Evolutionary conservation across 129 eudicot genomes (phyloP).

Genomic region (Calendula officinalis): DNA sequence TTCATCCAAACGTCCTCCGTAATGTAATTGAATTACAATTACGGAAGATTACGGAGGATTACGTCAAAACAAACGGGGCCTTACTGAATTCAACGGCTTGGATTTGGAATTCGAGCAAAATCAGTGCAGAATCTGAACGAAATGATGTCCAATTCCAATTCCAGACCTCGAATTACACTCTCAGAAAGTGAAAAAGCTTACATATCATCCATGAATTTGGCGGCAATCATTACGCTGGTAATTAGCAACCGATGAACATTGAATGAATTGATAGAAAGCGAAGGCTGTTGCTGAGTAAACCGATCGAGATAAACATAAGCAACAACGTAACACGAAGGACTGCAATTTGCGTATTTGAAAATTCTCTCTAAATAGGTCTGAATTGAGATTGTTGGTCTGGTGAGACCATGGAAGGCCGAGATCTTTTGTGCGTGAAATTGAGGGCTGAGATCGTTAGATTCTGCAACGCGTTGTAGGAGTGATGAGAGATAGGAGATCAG

Average conservation of each 20-base stretch:
- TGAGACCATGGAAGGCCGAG: slow-evolving; percentile 73
- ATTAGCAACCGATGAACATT: slow-evolving; percentile 87
- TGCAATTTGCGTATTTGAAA: slow-evolving; percentile 87
- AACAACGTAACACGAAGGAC: slow-evolving; percentile 80
- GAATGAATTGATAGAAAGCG: slow-evolving; percentile 60
- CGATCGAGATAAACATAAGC: slow-evolving; percentile 92
- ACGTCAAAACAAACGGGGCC: no score
- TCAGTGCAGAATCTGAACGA: slow-evolving; percentile 1
- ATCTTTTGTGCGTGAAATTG: slow-evolving; percentile 51
- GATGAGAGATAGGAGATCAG: slow-evolving; percentile 71
- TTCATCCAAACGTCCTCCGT: no score
- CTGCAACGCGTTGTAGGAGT: slow-evolving; percentile 64
- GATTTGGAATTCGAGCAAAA: slow-evolving; percentile 29
- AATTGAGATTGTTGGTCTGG: slow-evolving; percentile 66
- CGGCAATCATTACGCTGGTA: slow-evolving; percentile 91
- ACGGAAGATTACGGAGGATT: no score
- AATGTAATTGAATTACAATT: no score
- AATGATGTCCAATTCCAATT: slow-evolving; percentile 18
- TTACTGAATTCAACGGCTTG: slow-evolving; percentile 18
- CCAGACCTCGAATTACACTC: slow-evolving; percentile 14
- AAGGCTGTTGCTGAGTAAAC: slow-evolving; percentile 64
- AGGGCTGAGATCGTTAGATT: slow-evolving; percentile 58
- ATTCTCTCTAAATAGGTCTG: slow-evolving; percentile 73
- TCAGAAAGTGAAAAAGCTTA: slow-evolving; percentile 32
- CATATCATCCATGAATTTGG: slow-evolving; percentile 95